Evolutionary conservation across 192 early-diverging fungal species (phyloP), one percentile per base, ranked within the genome.

Genomic region (Spizellomyces sp.): DNA sequence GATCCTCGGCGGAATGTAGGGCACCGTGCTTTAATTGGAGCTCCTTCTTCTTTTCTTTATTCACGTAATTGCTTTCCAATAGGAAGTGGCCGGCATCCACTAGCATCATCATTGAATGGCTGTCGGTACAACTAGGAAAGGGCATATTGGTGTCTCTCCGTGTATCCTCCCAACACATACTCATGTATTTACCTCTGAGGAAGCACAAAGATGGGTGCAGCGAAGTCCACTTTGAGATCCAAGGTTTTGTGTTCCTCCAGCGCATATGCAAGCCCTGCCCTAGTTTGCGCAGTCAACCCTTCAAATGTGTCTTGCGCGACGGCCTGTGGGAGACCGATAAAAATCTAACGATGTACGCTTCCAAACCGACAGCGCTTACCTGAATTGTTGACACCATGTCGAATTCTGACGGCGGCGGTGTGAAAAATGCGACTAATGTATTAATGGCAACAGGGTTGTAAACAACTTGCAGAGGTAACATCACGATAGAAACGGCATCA

Each of bases 201-300:
- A 22, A 99, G 84, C 15, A 97, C 84, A 81, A 99, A 89, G 54
- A 98, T 92, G 3, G 98, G 98, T 5, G 98, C 98, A 71, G 96
- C 94, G 79, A 96, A 89, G 67, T 99, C 96, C n/a, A 99, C 87
- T 52, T 91, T 88, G 9, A 98, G 78, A 79, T 96, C 94, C 3
- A 95, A 70, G 3, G 95, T 94, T 59, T 91, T 95, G 79, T 98
- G 94, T 70, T 92, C 87, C 48, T 90, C 91, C 62, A 99, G 72
- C 5, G 93, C 93, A 79, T 88, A 91, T 67, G 93, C 88, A 4
- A 99, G 75, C 4, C 92, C 93, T 6, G 93, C 93, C 48, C 91
- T 76, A 7, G 98, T 98, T 75, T 97, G 95, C 14, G 91, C 85
- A 19, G 91, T 91, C 42, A 99, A 75, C 10, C 94, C 94, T 66